A percentile compares a stretch with the other conserved stretches of the same genome.
phyloP scores from a whole-genome alignment of 164 flowering plant genomes.

The Vitis riparia region DNA sequence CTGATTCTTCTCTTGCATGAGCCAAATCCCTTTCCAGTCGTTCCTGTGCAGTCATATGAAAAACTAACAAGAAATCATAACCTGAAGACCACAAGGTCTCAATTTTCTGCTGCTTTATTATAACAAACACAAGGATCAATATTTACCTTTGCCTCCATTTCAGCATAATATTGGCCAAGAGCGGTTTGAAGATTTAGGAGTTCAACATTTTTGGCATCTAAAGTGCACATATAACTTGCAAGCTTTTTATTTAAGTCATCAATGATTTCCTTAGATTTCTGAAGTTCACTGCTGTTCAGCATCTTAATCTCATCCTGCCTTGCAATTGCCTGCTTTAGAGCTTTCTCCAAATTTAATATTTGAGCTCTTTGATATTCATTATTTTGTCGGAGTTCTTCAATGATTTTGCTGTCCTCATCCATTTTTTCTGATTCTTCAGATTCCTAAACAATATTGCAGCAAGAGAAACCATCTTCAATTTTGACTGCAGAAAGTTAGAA shows the following conservation, averaged over 20 bases:
- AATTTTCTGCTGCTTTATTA: neutral
- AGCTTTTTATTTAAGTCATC: constrained; percentile 67
- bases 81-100: neutral
- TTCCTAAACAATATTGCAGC: constrained; percentile 60
- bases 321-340: constrained; percentile 71
- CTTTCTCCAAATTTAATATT: constrained; percentile 72
- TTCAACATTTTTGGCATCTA: constrained; percentile 84
- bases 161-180: constrained; percentile 98
- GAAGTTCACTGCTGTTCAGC: constrained; percentile 52
- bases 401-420: constrained; percentile 92
- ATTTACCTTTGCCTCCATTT: constrained; percentile 92
- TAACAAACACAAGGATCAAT: constrained; percentile 1
- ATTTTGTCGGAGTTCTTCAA: constrained; percentile 73
- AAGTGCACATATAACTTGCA: constrained; percentile 49
- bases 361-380: constrained; percentile 66
- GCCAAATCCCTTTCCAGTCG: constrained; percentile 66
- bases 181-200: constrained; percentile 95
- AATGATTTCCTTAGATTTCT: constrained; percentile 66
- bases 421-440: constrained; percentile 96
- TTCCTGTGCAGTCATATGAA: constrained; percentile 45
- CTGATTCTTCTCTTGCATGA: constrained; percentile 68
- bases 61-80: neutral
- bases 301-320: constrained; percentile 61
- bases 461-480: constrained; percentile 35
- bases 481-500: constrained; percentile 17